These are phyloP conservation scores for Entomortierella parvispora DNA, from an alignment of 192 early-diverging fungal species.

Conservation along the genomic window DNA sequence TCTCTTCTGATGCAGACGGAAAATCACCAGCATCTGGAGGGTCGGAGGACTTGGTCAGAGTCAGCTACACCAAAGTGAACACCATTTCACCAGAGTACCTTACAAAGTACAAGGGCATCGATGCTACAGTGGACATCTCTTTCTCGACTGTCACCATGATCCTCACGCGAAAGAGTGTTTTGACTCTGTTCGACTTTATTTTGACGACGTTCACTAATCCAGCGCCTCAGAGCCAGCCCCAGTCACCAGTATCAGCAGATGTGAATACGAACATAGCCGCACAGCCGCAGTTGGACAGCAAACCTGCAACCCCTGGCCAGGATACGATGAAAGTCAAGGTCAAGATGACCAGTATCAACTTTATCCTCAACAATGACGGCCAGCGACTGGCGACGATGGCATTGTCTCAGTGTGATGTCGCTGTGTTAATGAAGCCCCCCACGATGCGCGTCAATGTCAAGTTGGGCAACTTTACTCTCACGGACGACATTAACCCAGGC, in stretches of 20 bases:
- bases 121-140: slow-evolving; percentile 84
- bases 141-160: slow-evolving; percentile 84
- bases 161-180: slow-evolving; percentile 84
- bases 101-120: slow-evolving; percentile 78
- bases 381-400: slow-evolving; percentile 76
- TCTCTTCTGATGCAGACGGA: slow-evolving; percentile 60
- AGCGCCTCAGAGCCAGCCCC: slow-evolving; percentile 4
- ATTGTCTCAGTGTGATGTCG: slow-evolving; percentile 77
- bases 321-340: slow-evolving; percentile 80
- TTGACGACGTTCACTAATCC: slow-evolving; percentile 72
- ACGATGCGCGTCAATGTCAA: slow-evolving; percentile 72
- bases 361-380: slow-evolving; percentile 86
- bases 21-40: slow-evolving; percentile 50
- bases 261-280: not conserved
- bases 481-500: slow-evolving; percentile 65
- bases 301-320: slow-evolving; percentile 17
- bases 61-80: slow-evolving; percentile 80
- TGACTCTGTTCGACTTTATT: slow-evolving; percentile 88
- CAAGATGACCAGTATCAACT: slow-evolving; percentile 79
- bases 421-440: slow-evolving; percentile 67
- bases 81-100: slow-evolving; percentile 76
- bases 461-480: slow-evolving; percentile 75
- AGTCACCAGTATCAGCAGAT: slow-evolving; percentile 4
- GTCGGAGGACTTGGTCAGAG: slow-evolving; percentile 71
- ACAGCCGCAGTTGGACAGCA: slow-evolving; percentile 9